Conservation (phyloP, 345 rosid genomes). For the Odontarrhena argentea region DNA sequence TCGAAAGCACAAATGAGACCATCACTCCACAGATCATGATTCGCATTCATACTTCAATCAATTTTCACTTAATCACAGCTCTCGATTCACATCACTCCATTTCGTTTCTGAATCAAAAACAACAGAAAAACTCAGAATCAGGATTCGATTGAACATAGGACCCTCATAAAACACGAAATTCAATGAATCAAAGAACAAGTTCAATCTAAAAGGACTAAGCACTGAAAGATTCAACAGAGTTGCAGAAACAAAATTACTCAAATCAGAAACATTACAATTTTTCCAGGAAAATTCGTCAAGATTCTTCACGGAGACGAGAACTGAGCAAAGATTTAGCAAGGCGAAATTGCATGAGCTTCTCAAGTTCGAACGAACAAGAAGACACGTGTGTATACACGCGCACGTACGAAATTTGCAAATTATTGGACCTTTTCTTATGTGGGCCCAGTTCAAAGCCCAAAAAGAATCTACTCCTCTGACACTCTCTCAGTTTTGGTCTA, state of each 20-base stretch:
- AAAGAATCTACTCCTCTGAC: background rate
- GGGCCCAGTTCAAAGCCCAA: slow-evolving; percentile 1
- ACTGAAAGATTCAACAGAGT: background rate
- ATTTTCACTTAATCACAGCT: background rate
- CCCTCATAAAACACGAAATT: background rate
- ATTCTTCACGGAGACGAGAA: background rate
- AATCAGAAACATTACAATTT: background rate
- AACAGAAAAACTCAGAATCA: background rate
- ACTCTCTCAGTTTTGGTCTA: background rate
- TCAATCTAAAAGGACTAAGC: background rate
- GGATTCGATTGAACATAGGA: background rate
- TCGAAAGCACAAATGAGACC: slow-evolving; percentile 70
- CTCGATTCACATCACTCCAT: background rate
- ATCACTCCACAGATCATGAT: slow-evolving; percentile 54
- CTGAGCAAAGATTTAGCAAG: too few relatives aligned
- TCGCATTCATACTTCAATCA: slow-evolving; percentile 31
- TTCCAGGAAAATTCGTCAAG: background rate
- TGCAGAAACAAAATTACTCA: background rate
- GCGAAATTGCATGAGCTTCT: too few relatives aligned
- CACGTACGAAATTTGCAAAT: slow-evolving; percentile 15
- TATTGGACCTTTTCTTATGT: slow-evolving; percentile 4
- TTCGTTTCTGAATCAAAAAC: slow-evolving; percentile 19
- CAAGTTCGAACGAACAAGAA: background rate
- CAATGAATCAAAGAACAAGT: background rate
- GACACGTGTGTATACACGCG: slow-evolving; percentile 22